These are phyloP conservation scores for Penicillium argentinense DNA, from an alignment of 495 filamentous ascomycete genomes.

Conservation along the genomic window DNA sequence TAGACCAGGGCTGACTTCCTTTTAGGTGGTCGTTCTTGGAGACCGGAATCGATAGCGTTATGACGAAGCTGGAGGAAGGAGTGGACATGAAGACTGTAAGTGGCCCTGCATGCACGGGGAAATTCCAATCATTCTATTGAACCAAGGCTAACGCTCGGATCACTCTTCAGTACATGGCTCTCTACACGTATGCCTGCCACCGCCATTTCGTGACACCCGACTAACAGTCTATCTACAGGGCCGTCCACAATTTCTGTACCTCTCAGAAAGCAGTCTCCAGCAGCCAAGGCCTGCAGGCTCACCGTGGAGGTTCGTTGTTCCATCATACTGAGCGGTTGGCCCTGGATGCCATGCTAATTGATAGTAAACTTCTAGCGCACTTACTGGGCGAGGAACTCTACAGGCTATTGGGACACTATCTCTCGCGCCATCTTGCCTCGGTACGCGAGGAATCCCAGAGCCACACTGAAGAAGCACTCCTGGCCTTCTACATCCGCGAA, in stretches of 20 bases:
- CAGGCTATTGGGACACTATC: slow-evolving; percentile 80
- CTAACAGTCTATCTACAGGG: slow-evolving; percentile 50
- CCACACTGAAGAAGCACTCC: slow-evolving; percentile 85
- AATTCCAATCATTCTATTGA: background rate
- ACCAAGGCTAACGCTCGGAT: slow-evolving; percentile 9
- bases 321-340: slow-evolving; percentile 2
- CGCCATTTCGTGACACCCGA: slow-evolving; percentile 13
- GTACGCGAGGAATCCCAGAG: slow-evolving; percentile 67
- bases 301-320: slow-evolving; percentile 70
- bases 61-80: slow-evolving; percentile 85
- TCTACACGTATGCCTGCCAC: slow-evolving; percentile 75
- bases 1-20: slow-evolving; percentile 13
- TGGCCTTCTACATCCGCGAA: slow-evolving; percentile 94
- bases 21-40: slow-evolving; percentile 86
- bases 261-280: slow-evolving; percentile 82
- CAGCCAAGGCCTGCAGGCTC: slow-evolving; percentile 55
- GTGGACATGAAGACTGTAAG: slow-evolving; percentile 88
- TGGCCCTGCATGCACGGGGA: slow-evolving; percentile 7
- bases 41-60: slow-evolving; percentile 83
- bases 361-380: slow-evolving; percentile 59
- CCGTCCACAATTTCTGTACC: slow-evolving; percentile 98
- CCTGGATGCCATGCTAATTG: slow-evolving; percentile 10
- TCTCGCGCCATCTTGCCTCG: slow-evolving; percentile 68
- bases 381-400: slow-evolving; percentile 96
- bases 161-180: slow-evolving; percentile 79